phyloP scores from a whole-genome alignment of 306 rosid species.

The Sphenostylis stenocarpa region DNA sequence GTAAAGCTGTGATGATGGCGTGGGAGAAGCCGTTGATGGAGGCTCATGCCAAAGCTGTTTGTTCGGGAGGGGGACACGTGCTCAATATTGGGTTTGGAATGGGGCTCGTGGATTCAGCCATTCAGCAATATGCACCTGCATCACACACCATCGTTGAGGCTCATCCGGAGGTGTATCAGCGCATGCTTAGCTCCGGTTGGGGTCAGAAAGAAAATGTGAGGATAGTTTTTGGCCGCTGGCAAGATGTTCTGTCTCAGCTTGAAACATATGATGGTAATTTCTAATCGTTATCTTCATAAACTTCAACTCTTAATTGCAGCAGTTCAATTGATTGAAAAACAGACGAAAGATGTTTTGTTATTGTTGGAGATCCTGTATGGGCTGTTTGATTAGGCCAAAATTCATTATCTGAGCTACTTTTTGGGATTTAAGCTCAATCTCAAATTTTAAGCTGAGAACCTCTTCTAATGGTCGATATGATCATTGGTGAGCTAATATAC shows the following conservation, averaged over 20 bases:
- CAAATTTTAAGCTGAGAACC: neutral
- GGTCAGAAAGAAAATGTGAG: conserved; percentile 67
- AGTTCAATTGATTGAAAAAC: neutral
- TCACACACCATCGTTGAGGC: conserved; percentile 88
- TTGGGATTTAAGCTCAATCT: neutral
- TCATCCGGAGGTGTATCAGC: conserved; percentile 79
- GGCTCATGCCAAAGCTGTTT: conserved; percentile 94
- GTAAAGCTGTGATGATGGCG: conserved; percentile 97
- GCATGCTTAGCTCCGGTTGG: conserved; percentile 72
- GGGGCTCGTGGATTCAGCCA: conserved; percentile 94
- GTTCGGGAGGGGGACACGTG: conserved; percentile 80
- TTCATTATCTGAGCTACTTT: too few species aligned
- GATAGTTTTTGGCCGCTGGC: conserved; percentile 84
- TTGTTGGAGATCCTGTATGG: too few species aligned
- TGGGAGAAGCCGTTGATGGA: conserved; percentile 99
- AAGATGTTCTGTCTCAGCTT: conserved; percentile 75
- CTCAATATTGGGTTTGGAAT: conserved; percentile 89
- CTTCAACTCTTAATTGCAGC: neutral
- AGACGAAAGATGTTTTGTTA: neutral
- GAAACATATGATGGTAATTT: conserved; percentile 74
- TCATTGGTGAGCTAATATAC: too few species aligned
- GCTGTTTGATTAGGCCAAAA: neutral
- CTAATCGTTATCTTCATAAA: conserved; percentile 19
- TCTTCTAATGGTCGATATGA: too few species aligned
- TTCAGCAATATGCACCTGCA: conserved; percentile 68